phyloP scores from a whole-genome alignment of 2,329 filamentous ascomycete species.

The Alternaria sp. region DNA sequence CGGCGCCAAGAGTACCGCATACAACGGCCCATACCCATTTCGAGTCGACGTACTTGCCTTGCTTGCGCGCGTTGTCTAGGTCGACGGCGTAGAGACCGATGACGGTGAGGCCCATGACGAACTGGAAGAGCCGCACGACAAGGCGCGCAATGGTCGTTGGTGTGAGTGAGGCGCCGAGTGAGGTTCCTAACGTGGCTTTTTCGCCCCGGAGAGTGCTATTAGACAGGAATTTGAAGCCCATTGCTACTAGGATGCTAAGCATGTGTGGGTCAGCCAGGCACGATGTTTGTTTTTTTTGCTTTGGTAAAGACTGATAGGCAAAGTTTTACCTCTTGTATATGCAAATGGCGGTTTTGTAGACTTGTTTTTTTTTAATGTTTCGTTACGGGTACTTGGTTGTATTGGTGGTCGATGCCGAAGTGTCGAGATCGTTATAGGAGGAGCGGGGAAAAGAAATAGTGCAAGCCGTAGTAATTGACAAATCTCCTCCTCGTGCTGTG shows the following conservation, averaged over 20 bases:
- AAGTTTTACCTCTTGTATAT: slow-evolving; percentile 3
- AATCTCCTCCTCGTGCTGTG: slow-evolving; percentile 2
- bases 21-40: slow-evolving; percentile 66
- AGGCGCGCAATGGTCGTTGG: slow-evolving; percentile 57
- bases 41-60: slow-evolving; percentile 56
- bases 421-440: not conserved
- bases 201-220: slow-evolving; percentile 43
- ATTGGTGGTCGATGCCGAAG: not conserved
- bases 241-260: slow-evolving; percentile 11
- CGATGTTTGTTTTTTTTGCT: not conserved
- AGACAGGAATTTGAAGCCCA: slow-evolving; percentile 45
- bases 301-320: not conserved
- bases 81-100: slow-evolving; percentile 71
- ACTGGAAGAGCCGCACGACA: slow-evolving; percentile 75
- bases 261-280: not conserved
- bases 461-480: not conserved
- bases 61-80: slow-evolving; percentile 47
- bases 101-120: slow-evolving; percentile 78
- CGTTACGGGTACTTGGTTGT: not conserved
- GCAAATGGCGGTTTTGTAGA: not conserved
- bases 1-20: slow-evolving; percentile 35
- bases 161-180: slow-evolving; percentile 33
- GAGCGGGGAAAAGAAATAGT: slow-evolving; percentile 6
- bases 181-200: slow-evolving; percentile 37
- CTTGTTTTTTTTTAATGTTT: not conserved